phyloP scores from a whole-genome alignment of 331 rosid genomes.

The Prunus yedoensis region DNA sequence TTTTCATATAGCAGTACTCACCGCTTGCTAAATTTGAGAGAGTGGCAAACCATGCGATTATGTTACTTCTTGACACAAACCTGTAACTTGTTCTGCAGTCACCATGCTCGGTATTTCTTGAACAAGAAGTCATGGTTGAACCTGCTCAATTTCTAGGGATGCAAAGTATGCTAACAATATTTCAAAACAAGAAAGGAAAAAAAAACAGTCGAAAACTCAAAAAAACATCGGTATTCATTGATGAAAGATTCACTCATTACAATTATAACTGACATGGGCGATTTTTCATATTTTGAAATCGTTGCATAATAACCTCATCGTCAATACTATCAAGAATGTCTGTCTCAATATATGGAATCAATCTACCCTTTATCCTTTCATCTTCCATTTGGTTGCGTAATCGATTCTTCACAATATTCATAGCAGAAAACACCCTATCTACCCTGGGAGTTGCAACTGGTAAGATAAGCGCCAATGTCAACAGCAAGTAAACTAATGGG shows the following conservation, averaged over 20 bases:
- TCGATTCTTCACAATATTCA: constrained; percentile 1
- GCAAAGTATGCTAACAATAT: background rate
- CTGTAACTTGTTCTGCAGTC: background rate
- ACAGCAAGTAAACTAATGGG: constrained; percentile 5
- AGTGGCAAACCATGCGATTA: background rate
- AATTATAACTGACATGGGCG: background rate
- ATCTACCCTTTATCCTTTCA: background rate
- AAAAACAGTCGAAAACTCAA: background rate
- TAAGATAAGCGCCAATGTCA: background rate
- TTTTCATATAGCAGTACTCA: no score
- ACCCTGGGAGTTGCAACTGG: background rate
- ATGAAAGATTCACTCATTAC: background rate
- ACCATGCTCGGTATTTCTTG: background rate
- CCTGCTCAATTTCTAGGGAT: background rate
- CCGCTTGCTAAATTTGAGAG: background rate
- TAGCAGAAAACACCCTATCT: background rate
- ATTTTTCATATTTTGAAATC: background rate
- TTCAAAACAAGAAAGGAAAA: background rate
- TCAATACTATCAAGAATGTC: background rate
- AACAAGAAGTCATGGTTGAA: background rate
- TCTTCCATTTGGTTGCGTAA: background rate
- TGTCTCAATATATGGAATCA: constrained; percentile 6
- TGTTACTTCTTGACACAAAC: background rate
- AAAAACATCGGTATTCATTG: background rate
- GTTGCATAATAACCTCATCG: background rate